A percentile compares a stretch with the other conserved stretches of the same genome.
Evolutionary conservation across 495 filamentous ascomycete genomes (phyloP).

Genomic region (Hypoxylon trugodes): DNA sequence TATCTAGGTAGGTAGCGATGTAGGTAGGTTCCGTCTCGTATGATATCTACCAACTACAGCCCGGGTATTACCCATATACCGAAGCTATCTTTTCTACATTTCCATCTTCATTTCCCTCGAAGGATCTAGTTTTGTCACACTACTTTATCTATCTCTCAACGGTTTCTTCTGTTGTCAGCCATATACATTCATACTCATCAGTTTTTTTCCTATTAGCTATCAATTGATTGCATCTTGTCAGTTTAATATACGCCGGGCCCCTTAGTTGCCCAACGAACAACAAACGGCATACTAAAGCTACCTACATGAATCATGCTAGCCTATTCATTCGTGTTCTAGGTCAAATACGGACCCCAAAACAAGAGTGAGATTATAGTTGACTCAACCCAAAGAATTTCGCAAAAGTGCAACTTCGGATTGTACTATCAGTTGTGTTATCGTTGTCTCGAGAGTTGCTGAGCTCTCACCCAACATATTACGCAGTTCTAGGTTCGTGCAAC

Average conservation of each 20-base stretch:
- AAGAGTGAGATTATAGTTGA: background rate
- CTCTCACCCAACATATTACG: conserved; percentile 21
- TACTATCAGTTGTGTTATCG: conserved; percentile 6
- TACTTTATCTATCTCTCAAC: conserved; percentile 5
- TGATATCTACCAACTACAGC: conserved; percentile 23
- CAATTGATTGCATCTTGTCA: conserved; percentile 15
- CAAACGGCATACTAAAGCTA: background rate
- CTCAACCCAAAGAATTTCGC: background rate
- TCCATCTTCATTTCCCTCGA: conserved; percentile 1
- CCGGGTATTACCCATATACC: conserved; percentile 22
- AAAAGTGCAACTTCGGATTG: conserved; percentile 5
- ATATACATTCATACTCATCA: conserved; percentile 1
- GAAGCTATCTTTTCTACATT: background rate
- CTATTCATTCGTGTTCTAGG: conserved; percentile 11
- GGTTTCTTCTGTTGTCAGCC: background rate
- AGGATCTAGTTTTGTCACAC: background rate
- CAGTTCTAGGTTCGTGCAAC: conserved; percentile 7
- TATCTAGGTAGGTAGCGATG: background rate
- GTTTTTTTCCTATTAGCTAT: conserved; percentile 1
- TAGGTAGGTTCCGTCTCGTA: conserved; percentile 19
- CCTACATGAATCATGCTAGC: conserved; percentile 6
- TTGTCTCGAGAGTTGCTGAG: conserved; percentile 8
- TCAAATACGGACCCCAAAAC: background rate
- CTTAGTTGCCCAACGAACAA: conserved; percentile 5
- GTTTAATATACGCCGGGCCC: background rate